phyloP scores from a whole-genome alignment of 139 green algal genomes.

The Limnomonas spitsbergensis region DNA sequence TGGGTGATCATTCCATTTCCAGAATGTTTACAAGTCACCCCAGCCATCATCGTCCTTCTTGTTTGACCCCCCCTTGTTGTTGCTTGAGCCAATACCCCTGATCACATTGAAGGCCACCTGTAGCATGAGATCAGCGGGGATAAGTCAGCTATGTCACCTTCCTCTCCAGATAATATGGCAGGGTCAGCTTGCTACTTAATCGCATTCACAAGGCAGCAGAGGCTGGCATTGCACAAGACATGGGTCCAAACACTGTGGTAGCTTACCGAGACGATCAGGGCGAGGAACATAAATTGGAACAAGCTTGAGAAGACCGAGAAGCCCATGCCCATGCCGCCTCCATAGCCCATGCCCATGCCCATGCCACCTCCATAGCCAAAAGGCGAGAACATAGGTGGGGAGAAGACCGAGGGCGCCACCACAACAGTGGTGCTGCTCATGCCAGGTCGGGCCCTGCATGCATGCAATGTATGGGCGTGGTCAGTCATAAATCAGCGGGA shows the following conservation, averaged over 20 bases:
- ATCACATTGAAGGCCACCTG: conserved; percentile 13
- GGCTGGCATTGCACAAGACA: too few relatives aligned
- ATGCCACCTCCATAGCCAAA: too few relatives aligned
- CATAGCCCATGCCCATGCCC: conserved; percentile 12
- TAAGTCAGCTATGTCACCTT: too few relatives aligned
- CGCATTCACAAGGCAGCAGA: too few relatives aligned
- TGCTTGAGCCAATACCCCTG: background rate
- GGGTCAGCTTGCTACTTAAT: too few relatives aligned
- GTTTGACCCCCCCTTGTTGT: background rate
- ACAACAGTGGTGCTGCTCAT: conserved; percentile 1
- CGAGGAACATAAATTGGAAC: background rate
- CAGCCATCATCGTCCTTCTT: conserved; percentile 12
- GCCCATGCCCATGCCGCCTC: background rate
- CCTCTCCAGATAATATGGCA: too few relatives aligned
- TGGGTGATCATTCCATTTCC: too few relatives aligned
- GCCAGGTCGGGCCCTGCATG: background rate
- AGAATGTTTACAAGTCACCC: conserved; percentile 15
- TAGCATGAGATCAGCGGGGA: too few relatives aligned
- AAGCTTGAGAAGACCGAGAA: background rate
- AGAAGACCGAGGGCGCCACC: conserved; percentile 1
- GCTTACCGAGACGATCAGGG: background rate
- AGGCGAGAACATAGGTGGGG: background rate
- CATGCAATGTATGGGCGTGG: background rate
- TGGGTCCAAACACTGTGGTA: background rate
- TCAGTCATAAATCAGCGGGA: too few relatives aligned